A percentile compares a stretch with the other conserved stretches of the same genome.
Evolutionary conservation across 2,329 filamentous ascomycete genomes (phyloP).

Genomic region (Dothideomycetes sp.): DNA sequence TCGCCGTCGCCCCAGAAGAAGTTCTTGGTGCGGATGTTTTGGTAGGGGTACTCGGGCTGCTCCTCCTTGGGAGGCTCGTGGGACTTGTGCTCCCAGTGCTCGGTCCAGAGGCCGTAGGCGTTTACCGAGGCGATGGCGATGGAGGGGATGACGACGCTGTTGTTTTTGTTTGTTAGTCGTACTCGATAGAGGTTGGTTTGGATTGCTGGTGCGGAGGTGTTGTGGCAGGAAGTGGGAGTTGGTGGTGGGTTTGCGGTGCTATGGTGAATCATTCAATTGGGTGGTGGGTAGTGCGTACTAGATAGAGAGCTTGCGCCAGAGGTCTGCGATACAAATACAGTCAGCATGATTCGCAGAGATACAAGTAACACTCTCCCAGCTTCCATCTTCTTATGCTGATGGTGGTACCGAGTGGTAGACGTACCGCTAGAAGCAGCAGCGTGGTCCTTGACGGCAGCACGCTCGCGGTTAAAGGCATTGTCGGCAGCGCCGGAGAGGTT

Average conservation of each 20-base stretch:
- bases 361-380: no score
- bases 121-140: slow-evolving; percentile 66
- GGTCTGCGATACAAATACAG: slow-evolving; percentile 44
- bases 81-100: slow-evolving; percentile 93
- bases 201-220: no score
- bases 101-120: slow-evolving; percentile 81
- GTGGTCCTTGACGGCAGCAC: slow-evolving; percentile 81
- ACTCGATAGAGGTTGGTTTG: no score
- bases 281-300: slow-evolving; percentile 49
- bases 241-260: no score
- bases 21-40: slow-evolving; percentile 97
- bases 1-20: slow-evolving; percentile 91
- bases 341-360: no score
- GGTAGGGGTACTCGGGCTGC: slow-evolving; percentile 85
- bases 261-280: no score
- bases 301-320: slow-evolving; percentile 93
- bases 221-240: no score
- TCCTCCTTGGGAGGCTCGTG: slow-evolving; percentile 85
- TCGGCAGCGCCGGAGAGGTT: slow-evolving; percentile 46
- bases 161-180: no score
- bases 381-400: not conserved
- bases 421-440: slow-evolving; percentile 72
- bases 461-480: slow-evolving; percentile 90
- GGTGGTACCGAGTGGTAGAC: slow-evolving; percentile 25
- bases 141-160: slow-evolving; percentile 63